Conservation (phyloP, 2,329 filamentous ascomycete genomes). For the Cercospora canescens region DNA sequence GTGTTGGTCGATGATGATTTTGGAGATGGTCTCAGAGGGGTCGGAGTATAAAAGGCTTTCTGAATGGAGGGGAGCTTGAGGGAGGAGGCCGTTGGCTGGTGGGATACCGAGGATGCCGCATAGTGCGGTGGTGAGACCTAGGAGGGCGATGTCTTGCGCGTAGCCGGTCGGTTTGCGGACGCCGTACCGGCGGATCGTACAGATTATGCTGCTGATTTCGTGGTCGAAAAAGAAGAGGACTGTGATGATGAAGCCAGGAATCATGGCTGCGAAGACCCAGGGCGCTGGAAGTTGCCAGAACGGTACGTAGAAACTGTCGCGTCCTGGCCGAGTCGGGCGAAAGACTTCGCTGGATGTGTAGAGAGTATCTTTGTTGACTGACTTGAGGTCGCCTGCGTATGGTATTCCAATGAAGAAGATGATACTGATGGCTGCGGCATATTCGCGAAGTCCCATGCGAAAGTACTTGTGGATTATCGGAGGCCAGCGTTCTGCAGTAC, state of each 20-base stretch:
- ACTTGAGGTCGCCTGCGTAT: conserved; percentile 59
- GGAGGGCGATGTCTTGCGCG: conserved; percentile 63
- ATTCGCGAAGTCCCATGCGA: conserved; percentile 62
- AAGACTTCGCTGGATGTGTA: conserved; percentile 8
- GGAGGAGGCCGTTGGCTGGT: conserved; percentile 65
- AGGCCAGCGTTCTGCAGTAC: conserved; percentile 60
- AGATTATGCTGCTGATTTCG: conserved; percentile 69
- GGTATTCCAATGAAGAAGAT: conserved; percentile 65
- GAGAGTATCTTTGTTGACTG: conserved; percentile 52
- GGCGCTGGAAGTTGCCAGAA: conserved; percentile 62
- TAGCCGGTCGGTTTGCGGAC: conserved; percentile 63
- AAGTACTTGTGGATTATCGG: conserved; percentile 49
- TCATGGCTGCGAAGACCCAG: conserved; percentile 63
- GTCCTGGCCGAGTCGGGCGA: conserved; percentile 43
- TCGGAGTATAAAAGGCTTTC: conserved; percentile 60
- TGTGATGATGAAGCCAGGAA: conserved; percentile 64
- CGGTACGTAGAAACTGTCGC: conserved; percentile 59
- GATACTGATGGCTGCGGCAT: conserved; percentile 66
- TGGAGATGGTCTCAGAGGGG: conserved; percentile 43
- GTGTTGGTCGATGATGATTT: conserved; percentile 40
- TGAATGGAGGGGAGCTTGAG: conserved; percentile 66
- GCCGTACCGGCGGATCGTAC: conserved; percentile 62
- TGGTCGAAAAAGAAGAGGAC: conserved; percentile 71
- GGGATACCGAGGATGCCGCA: conserved; percentile 68
- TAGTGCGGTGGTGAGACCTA: conserved; percentile 63